Evolutionary conservation across 129 eudicot genomes (phyloP).

Genomic region (Glebionis coronaria): DNA sequence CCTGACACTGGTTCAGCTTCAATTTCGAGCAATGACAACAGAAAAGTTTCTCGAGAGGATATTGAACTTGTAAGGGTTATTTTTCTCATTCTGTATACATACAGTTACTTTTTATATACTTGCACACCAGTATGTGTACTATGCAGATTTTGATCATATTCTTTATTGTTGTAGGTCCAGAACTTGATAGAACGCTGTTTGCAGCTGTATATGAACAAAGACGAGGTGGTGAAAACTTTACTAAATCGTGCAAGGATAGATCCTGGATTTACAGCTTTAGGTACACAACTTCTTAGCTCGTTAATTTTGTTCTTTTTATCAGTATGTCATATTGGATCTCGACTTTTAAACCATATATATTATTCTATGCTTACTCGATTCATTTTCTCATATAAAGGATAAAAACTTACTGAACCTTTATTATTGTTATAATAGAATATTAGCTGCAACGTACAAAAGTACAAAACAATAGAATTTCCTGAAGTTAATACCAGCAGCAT

Average conservation of each 20-base stretch:
- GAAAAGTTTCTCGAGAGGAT: conserved; percentile 93
- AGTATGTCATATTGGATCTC: not conserved
- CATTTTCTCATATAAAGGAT: too few species aligned
- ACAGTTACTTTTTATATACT: conserved; percentile 1
- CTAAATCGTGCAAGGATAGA: conserved; percentile 93
- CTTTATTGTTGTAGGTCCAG: conserved; percentile 68
- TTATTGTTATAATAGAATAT: too few species aligned
- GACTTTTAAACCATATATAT: not conserved
- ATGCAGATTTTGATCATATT: conserved; percentile 6
- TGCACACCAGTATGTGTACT: not conserved
- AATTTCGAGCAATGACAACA: conserved; percentile 75
- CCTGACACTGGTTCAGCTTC: conserved; percentile 94
- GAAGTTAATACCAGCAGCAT: not conserved
- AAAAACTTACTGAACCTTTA: too few species aligned
- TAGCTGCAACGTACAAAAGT: too few species aligned
- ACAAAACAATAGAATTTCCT: not conserved
- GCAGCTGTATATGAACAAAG: conserved; percentile 90
- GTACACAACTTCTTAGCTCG: conserved; percentile 32
- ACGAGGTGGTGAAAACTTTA: conserved; percentile 92
- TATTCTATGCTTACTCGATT: too few species aligned
- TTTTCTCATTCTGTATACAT: conserved; percentile 12
- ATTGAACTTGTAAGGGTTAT: conserved; percentile 80
- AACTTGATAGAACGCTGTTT: conserved; percentile 94
- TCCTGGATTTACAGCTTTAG: conserved; percentile 94
- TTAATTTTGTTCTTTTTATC: not conserved